These are phyloP conservation scores for Aureobasidium namibiae DNA, from an alignment of 2,329 filamentous ascomycete genomes.

Conservation along the genomic window DNA sequence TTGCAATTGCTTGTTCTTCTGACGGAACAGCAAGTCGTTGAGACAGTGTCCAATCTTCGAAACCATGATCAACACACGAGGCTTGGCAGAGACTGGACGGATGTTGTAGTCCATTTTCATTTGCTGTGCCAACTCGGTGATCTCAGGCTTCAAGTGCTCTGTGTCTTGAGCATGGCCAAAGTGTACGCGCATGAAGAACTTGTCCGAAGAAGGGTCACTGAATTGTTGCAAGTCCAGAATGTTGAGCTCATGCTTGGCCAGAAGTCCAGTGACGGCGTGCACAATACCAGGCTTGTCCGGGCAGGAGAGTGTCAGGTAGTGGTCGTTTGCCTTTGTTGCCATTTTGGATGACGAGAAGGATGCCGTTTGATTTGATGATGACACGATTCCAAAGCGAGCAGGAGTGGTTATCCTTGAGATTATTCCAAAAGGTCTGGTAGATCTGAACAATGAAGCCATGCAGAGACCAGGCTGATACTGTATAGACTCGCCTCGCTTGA, in stretches of 20 bases:
- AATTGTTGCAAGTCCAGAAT: constrained; percentile 82
- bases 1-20: constrained; percentile 63
- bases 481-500: background rate
- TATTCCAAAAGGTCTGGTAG: constrained; percentile 2
- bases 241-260: constrained; percentile 66
- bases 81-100: constrained; percentile 59
- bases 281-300: constrained; percentile 80
- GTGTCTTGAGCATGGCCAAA: constrained; percentile 54
- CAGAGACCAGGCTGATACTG: background rate
- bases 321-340: constrained; percentile 36
- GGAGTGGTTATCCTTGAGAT: constrained; percentile 9
- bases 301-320: constrained; percentile 74
- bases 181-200: constrained; percentile 85
- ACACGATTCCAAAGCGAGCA: background rate
- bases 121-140: constrained; percentile 53
- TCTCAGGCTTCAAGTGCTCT: constrained; percentile 45
- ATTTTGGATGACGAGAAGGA: constrained; percentile 1
- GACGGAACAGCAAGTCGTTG: constrained; percentile 74
- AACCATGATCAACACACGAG: constrained; percentile 77
- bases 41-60: constrained; percentile 83
- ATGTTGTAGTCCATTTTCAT: constrained; percentile 66
- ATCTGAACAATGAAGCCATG: constrained; percentile 9
- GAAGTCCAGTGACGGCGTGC: constrained; percentile 71
- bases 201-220: constrained; percentile 63
- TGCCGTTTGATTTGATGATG: background rate